Evolutionary conservation across 1,284 basidiomycete genomes (phyloP).

Genomic region (Ustanciosporium gigantosporum): DNA sequence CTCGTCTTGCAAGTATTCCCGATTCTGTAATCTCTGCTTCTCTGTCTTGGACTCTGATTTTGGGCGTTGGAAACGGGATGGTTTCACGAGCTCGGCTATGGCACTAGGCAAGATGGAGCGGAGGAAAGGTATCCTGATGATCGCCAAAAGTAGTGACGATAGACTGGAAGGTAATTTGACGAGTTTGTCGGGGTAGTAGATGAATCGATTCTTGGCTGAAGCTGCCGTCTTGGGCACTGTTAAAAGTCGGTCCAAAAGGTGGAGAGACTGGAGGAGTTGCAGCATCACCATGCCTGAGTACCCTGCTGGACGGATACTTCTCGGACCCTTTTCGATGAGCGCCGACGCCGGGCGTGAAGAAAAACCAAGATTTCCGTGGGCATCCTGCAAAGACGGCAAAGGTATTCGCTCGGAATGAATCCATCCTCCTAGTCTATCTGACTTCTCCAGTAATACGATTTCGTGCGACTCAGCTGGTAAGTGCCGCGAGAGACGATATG

Average conservation of each 20-base stretch:
- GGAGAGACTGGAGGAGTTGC: slow-evolving; percentile 76
- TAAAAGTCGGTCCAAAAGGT: slow-evolving; percentile 68
- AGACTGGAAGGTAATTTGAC: slow-evolving; percentile 65
- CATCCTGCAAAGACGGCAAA: slow-evolving; percentile 3
- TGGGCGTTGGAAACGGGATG: slow-evolving; percentile 54
- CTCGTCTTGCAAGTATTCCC: slow-evolving; percentile 68
- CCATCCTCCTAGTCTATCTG: slow-evolving; percentile 78
- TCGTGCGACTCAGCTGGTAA: slow-evolving; percentile 65
- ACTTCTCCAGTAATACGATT: slow-evolving; percentile 74
- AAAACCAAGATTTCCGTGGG: too few relatives aligned
- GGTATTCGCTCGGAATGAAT: slow-evolving; percentile 70
- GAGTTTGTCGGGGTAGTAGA: slow-evolving; percentile 70
- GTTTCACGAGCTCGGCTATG: slow-evolving; percentile 68
- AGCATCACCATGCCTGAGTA: slow-evolving; percentile 64
- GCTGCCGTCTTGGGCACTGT: slow-evolving; percentile 70
- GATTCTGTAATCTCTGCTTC: slow-evolving; percentile 42
- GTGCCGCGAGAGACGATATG: slow-evolving; percentile 73
- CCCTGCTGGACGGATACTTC: slow-evolving; percentile 52
- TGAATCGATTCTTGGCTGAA: slow-evolving; percentile 74
- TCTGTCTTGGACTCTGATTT: slow-evolving; percentile 60
- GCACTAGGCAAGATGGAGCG: slow-evolving; percentile 29
- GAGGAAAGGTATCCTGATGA: slow-evolving; percentile 49
- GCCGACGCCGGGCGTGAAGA: slow-evolving; percentile 8
- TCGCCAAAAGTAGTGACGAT: slow-evolving; percentile 57
- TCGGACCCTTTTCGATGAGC: slow-evolving; percentile 52